phyloP scores from a whole-genome alignment of 2,329 filamentous ascomycete genomes.

The Rutstroemia sydowiana region DNA sequence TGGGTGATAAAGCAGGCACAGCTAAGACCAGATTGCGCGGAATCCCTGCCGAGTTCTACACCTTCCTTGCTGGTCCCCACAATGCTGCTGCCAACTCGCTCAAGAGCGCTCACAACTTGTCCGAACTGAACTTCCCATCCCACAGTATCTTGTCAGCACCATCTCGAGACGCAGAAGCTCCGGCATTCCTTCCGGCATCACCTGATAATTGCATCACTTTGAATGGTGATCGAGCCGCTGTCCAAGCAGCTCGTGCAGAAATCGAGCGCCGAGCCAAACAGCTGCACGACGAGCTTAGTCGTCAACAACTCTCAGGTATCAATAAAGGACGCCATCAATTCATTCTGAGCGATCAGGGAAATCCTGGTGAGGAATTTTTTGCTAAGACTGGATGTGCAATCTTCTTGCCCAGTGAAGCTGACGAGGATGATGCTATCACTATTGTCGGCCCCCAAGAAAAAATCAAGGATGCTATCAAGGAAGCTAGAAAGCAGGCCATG shows the following conservation, averaged over 20 bases:
- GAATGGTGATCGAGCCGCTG: conserved; percentile 75
- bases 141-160: conserved; percentile 65
- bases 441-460: conserved; percentile 72
- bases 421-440: conserved; percentile 67
- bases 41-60: conserved; percentile 88
- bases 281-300: conserved; percentile 62
- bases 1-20: conserved; percentile 75
- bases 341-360: conserved; percentile 78
- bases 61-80: conserved; percentile 80
- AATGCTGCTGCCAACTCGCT: conserved; percentile 61
- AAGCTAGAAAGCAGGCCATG: conserved; percentile 80
- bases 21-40: conserved; percentile 74
- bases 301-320: conserved; percentile 60
- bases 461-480: conserved; percentile 69
- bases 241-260: conserved; percentile 70
- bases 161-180: conserved; percentile 54
- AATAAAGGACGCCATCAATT: conserved; percentile 88
- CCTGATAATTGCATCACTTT: conserved; percentile 73
- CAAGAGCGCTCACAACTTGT: conserved; percentile 60
- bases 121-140: conserved; percentile 76
- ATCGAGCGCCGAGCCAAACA: conserved; percentile 74
- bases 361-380: conserved; percentile 79
- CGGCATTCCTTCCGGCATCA: conserved; percentile 63
- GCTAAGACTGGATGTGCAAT: conserved; percentile 85
- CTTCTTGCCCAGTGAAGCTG: conserved; percentile 67